Percentiles rank a stretch among this genome's conserved stretches.
Evolutionary conservation across 208 protist species (phyloP).

Genomic region (Trypanosoma theileri): DNA sequence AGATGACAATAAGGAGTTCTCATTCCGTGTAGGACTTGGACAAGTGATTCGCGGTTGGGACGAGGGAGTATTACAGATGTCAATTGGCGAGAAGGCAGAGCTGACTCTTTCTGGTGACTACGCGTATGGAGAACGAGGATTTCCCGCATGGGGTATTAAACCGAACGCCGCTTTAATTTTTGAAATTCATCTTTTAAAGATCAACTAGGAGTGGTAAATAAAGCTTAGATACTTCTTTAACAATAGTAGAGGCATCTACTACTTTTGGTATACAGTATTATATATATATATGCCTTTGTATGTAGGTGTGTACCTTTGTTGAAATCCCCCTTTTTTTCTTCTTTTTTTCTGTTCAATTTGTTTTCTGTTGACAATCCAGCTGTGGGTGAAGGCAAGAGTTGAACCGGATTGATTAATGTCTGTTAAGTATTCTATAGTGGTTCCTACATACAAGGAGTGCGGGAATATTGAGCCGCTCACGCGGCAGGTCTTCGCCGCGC

Average conservation of each 20-base stretch:
- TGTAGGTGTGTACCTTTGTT: not conserved
- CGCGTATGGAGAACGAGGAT: conserved; percentile 85
- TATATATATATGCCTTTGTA: not conserved
- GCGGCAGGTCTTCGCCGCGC: conserved; percentile 66
- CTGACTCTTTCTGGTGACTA: conserved; percentile 80
- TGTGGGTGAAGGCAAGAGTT: too few relatives aligned
- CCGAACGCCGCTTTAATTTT: conserved; percentile 82
- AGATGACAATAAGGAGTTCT: conserved; percentile 88
- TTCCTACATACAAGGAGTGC: conserved; percentile 86
- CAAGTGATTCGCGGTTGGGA: conserved; percentile 96
- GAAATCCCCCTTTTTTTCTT: not conserved
- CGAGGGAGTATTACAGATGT: conserved; percentile 91
- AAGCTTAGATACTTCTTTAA: not conserved
- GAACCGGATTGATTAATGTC: conserved; percentile 17
- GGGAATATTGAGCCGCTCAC: conserved; percentile 81
- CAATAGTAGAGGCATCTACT: not conserved
- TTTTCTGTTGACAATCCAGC: not conserved
- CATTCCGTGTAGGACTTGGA: conserved; percentile 88
- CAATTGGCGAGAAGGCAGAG: conserved; percentile 72
- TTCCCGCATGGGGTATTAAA: conserved; percentile 88
- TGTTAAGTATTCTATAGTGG: conserved; percentile 72
- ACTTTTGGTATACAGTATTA: too few relatives aligned
- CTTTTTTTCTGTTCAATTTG: conserved; percentile 4
- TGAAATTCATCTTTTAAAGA: conserved; percentile 88
- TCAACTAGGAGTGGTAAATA: conserved; percentile 24